These are phyloP conservation scores for Sphaerulina vaccinii DNA, from an alignment of 2,329 filamentous ascomycete species.

Conservation along the genomic window DNA sequence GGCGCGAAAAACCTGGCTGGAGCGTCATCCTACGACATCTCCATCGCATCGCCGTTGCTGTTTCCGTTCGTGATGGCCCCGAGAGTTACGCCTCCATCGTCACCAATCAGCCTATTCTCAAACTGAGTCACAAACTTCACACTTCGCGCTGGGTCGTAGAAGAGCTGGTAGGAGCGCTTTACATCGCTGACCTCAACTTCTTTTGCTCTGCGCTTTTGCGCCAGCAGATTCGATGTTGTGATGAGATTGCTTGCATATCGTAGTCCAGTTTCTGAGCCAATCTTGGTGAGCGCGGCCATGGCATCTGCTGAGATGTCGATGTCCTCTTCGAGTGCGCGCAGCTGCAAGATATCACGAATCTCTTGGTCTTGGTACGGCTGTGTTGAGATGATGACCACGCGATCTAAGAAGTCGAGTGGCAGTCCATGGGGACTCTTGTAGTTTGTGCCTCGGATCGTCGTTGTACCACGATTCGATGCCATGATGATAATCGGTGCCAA, in stretches of 20 bases:
- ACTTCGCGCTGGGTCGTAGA: slow-evolving; percentile 85
- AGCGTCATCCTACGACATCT: no score
- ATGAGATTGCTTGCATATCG: slow-evolving; percentile 98
- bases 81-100: slow-evolving; percentile 77
- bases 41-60: slow-evolving; percentile 55
- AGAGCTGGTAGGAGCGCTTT: slow-evolving; percentile 87
- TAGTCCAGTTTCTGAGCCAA: slow-evolving; percentile 86
- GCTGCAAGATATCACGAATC: slow-evolving; percentile 86
- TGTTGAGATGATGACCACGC: slow-evolving; percentile 94
- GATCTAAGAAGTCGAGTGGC: slow-evolving; percentile 92
- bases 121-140: slow-evolving; percentile 87
- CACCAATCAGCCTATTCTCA: slow-evolving; percentile 89
- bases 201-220: slow-evolving; percentile 79
- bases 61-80: slow-evolving; percentile 43
- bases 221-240: slow-evolving; percentile 85
- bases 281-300: slow-evolving; percentile 89
- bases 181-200: slow-evolving; percentile 86
- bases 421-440: slow-evolving; percentile 92
- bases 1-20: no score
- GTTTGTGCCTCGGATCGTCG: slow-evolving; percentile 87
- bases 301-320: slow-evolving; percentile 88
- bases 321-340: slow-evolving; percentile 93
- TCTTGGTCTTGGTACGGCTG: slow-evolving; percentile 79
- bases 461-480: slow-evolving; percentile 93
- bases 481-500: slow-evolving; percentile 97